Base-by-base conservation (phyloP, 768 basidiomycete species). In the Tylopilus plumbeoviolaceoides region DNA sequence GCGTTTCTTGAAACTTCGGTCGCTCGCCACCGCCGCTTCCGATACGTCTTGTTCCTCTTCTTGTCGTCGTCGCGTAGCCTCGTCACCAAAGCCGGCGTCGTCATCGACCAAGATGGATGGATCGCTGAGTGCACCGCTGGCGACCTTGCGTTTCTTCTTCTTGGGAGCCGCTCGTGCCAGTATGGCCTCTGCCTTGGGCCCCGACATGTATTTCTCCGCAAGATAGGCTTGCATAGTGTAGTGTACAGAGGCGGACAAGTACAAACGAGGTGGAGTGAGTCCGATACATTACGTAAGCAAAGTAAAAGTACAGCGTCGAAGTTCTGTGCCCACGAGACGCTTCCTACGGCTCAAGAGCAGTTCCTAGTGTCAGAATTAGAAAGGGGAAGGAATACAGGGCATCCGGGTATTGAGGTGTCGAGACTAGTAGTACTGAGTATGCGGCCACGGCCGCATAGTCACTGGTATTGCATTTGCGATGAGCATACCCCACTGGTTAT, bases 131-230 rank as follows among this genome's bases (percentile, higher is more conserved):
- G 63, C 48, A 17, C 59, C 53, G 20, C 59, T 59, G 9, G 64
- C 66, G 12, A 69, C 77, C 69, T 87, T 89, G 48, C 84, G 79
- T 71, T 89, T 91, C 55, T 67, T 70, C 77, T 90, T 91, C 66
- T 78, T 78, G 1, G 74, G 72, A 2, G 72, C 75, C 0, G 79
- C 68, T 42, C 82, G 82, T 4, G 93, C 76, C 8, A 98, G 77
- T 57, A 98, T 98, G 7, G 92, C 94, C 60, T 98, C 95, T 2
- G 95, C 93, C 63, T 98, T 98, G 0, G 91, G 84, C 1, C 95
- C 95, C 6, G 93, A 85, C 94, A 98, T 95, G 74, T 98, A 98
- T 57, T 90, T 91, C 58, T 86, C 80, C 0, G 91, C 91, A 17
- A 95, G 79, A 67, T 95, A 95, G 21, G 89, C 77, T 67, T 92